A percentile compares a stretch with the other conserved stretches of the same genome.
Conservation (phyloP, 257 asterid genomes). For the Paraleonurus japonicus region DNA sequence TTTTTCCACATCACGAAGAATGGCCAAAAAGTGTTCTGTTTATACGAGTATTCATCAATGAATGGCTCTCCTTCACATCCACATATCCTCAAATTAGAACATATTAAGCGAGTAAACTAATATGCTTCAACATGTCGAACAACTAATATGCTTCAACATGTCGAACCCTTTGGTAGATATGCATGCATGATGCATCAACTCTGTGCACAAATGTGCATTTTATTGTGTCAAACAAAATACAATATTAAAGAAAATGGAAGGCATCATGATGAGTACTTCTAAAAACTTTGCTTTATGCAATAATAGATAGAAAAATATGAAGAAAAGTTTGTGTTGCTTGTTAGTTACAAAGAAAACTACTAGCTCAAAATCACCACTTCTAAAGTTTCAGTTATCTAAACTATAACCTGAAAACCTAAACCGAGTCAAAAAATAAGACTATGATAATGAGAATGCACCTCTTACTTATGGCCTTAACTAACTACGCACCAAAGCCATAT, state of each 20-base stretch:
- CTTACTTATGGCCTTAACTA: background rate
- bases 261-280: background rate
- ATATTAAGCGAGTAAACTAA: background rate
- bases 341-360: background rate
- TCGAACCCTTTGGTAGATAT: too few relatives aligned
- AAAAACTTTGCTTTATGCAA: background rate
- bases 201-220: too few relatives aligned
- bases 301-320: background rate
- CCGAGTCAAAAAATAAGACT: background rate
- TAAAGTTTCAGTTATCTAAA: background rate
- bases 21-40: background rate
- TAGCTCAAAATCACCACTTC: background rate
- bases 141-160: too few relatives aligned
- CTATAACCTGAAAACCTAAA: background rate
- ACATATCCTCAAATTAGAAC: background rate
- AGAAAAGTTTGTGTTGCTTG: background rate
- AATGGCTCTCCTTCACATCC: conserved; percentile 2
- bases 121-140: background rate
- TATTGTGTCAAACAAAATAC: background rate
- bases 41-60: background rate
- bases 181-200: too few relatives aligned
- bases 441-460: background rate
- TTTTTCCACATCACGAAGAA: background rate
- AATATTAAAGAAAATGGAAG: background rate
- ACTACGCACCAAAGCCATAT: too few relatives aligned